Percentiles rank a stretch among this genome's conserved stretches.
phyloP scores from a whole-genome alignment of 1,284 basidiomycete species.

The Coniophora puteana region DNA sequence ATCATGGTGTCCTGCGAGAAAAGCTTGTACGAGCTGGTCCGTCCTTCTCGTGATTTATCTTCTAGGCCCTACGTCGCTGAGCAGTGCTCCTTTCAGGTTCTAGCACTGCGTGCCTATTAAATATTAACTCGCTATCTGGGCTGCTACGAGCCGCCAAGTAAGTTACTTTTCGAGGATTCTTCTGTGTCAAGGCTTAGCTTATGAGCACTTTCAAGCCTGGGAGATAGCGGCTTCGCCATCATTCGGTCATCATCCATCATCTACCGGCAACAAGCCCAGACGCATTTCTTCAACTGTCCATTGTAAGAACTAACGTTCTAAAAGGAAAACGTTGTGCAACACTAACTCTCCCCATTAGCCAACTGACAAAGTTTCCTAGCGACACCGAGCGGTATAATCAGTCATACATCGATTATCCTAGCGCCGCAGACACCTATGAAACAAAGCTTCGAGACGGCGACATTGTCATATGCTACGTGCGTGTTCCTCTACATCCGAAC shows the following conservation, averaged over 20 bases:
- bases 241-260: conserved; percentile 67
- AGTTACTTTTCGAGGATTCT: conserved; percentile 18
- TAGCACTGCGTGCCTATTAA: conserved; percentile 82
- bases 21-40: conserved; percentile 69
- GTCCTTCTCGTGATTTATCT: conserved; percentile 16
- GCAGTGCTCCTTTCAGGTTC: conserved; percentile 58
- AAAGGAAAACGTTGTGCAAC: neutral
- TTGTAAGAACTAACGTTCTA: conserved; percentile 17
- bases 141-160: conserved; percentile 79
- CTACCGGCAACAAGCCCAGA: conserved; percentile 63
- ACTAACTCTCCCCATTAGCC: conserved; percentile 36
- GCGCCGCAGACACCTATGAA: conserved; percentile 62
- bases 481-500: conserved; percentile 19
- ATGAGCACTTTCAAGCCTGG: conserved; percentile 50
- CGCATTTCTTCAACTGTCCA: conserved; percentile 83
- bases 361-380: conserved; percentile 65
- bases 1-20: conserved; percentile 69
- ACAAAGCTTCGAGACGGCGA: conserved; percentile 70
- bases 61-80: conserved; percentile 1
- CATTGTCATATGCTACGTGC: conserved; percentile 66
- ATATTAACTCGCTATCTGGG: conserved; percentile 74
- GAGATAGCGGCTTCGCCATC: conserved; percentile 83
- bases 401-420: conserved; percentile 55
- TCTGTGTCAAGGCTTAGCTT: conserved; percentile 4
- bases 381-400: conserved; percentile 39